Evolutionary conservation across 2,329 filamentous ascomycete genomes (phyloP).

Genomic region (Aspergillus melleus): DNA sequence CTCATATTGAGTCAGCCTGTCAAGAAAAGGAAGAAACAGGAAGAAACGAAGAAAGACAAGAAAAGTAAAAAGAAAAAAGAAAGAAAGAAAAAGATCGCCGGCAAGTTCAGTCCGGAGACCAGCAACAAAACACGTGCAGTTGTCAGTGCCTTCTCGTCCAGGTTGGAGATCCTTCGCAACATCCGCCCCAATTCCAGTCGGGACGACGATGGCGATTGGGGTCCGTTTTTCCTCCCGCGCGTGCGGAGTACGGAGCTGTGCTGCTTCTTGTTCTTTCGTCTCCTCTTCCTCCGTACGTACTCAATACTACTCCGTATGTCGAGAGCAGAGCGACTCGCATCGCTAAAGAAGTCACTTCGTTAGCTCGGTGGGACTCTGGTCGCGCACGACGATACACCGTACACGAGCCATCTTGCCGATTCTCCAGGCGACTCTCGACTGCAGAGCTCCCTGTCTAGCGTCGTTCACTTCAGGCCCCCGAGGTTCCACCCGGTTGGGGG

Average conservation of each 20-base stretch:
- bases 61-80: neutral
- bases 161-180: neutral
- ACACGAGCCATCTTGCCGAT: neutral
- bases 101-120: neutral
- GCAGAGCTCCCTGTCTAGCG: neutral
- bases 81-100: neutral
- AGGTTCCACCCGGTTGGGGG: neutral
- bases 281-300: neutral
- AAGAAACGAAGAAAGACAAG: neutral
- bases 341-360: neutral
- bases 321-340: neutral
- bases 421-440: neutral
- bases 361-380: neutral
- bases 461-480: neutral
- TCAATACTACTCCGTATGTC: neutral
- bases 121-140: neutral
- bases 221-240: neutral
- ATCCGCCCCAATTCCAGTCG: neutral
- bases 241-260: neutral
- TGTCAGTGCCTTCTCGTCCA: neutral
- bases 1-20: neutral
- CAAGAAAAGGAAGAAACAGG: neutral
- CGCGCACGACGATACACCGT: neutral
- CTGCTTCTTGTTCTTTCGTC: neutral
- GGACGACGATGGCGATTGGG: neutral